Percentiles rank a stretch among this genome's conserved stretches.
phyloP scores from a whole-genome alignment of 2,329 filamentous ascomycete genomes.

The Pseudogymnoascus sp. region DNA sequence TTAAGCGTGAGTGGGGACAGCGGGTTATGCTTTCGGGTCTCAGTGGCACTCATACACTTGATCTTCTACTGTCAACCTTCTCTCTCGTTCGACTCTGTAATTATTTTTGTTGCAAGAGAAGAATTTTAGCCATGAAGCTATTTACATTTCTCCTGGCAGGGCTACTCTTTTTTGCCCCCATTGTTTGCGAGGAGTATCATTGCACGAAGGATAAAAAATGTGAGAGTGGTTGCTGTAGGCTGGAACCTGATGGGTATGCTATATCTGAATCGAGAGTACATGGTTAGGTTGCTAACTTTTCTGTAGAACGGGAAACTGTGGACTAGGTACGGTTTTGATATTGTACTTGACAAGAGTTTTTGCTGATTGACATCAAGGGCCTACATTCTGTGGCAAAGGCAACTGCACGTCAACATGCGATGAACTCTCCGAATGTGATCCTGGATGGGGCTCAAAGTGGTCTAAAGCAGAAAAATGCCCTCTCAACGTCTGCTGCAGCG shows the following conservation, averaged over 20 bases:
- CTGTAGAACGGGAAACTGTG: constrained; percentile 6
- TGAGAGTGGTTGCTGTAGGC: constrained; percentile 8
- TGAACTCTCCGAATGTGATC: constrained; percentile 26
- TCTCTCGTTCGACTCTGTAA: background rate
- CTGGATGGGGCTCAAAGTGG: constrained; percentile 25
- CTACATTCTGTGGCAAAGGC: constrained; percentile 22
- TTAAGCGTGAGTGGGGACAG: background rate
- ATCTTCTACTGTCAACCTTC: background rate
- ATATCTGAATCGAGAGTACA: background rate
- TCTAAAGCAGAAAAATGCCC: constrained; percentile 25
- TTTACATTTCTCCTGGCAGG: background rate
- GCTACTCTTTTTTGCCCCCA: background rate
- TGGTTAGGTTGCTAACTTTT: background rate
- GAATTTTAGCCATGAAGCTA: background rate
- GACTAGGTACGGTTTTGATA: background rate
- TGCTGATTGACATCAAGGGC: constrained; percentile 20
- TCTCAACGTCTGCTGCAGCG: constrained; percentile 32
- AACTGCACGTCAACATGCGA: constrained; percentile 21
- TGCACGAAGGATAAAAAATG: constrained; percentile 2
- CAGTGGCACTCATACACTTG: background rate
- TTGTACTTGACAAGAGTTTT: constrained; percentile 7
- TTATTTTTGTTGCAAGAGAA: background rate
- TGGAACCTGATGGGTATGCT: constrained; percentile 8
- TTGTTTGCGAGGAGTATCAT: background rate
- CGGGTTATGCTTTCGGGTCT: background rate